A percentile compares a stretch with the other conserved stretches of the same genome.
phyloP scores from a whole-genome alignment of 1,284 basidiomycete genomes.

The Kwoniella shivajii region DNA sequence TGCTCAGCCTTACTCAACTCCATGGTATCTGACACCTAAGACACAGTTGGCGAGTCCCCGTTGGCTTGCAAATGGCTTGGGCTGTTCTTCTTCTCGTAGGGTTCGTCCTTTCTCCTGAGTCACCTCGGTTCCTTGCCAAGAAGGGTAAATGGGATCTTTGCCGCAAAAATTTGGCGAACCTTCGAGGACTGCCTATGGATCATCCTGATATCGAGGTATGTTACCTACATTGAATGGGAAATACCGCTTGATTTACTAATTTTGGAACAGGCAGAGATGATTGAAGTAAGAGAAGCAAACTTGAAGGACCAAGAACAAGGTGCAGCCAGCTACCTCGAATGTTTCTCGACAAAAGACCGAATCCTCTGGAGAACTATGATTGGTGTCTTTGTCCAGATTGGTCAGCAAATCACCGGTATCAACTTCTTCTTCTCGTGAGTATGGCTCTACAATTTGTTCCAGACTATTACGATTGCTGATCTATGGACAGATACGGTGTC shows the following conservation, averaged over 20 bases:
- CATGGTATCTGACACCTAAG: neutral
- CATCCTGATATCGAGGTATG: conserved; percentile 43
- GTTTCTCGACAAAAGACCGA: conserved; percentile 54
- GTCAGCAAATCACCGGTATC: conserved; percentile 55
- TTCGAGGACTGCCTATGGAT: conserved; percentile 50
- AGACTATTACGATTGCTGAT: neutral
- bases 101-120: conserved; percentile 54
- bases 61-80: conserved; percentile 40
- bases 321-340: conserved; percentile 48
- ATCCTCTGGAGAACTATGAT: conserved; percentile 54
- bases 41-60: conserved; percentile 35
- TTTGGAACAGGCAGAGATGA: conserved; percentile 43
- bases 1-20: neutral
- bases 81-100: conserved; percentile 50
- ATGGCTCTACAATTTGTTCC: neutral
- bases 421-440: conserved; percentile 43
- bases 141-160: conserved; percentile 51
- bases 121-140: conserved; percentile 54
- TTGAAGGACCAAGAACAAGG: conserved; percentile 47
- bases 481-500: conserved; percentile 38
- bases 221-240: neutral
- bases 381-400: conserved; percentile 50
- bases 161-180: conserved; percentile 51
- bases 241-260: neutral
- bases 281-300: conserved; percentile 45